Conservation (phyloP, 78 protist species). For the Emiliania huxleyi region DNA sequence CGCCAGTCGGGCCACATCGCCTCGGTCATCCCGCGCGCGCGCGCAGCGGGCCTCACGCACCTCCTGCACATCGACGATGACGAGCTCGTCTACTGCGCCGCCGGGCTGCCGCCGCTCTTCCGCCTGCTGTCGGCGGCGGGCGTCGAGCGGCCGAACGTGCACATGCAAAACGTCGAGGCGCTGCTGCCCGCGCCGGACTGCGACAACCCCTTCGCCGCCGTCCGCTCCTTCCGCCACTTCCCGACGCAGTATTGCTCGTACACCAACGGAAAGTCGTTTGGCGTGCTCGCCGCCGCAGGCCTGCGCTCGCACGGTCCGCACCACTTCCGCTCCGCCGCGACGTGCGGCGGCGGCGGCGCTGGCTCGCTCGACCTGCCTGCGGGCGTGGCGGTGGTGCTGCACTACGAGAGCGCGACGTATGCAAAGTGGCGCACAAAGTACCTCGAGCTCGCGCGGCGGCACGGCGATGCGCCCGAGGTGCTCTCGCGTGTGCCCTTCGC, state of each 20-base stretch:
- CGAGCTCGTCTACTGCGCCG: not conserved
- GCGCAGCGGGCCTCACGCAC: not conserved
- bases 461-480: not conserved
- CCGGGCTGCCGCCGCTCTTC: not conserved
- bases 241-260: not conserved
- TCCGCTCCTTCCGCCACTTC: not conserved
- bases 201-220: not conserved
- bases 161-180: not conserved
- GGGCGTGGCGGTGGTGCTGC: not conserved
- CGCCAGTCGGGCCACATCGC: not conserved
- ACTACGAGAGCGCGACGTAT: not conserved
- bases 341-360: not conserved
- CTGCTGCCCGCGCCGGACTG: not conserved
- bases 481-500: not conserved
- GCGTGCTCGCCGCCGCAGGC: not conserved
- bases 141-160: not conserved
- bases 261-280: not conserved
- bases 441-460: not conserved
- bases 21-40: not conserved
- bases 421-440: not conserved
- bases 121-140: not conserved
- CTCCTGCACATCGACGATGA: not conserved
- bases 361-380: not conserved
- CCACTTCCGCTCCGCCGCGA: not conserved
- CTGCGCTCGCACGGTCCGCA: slow-evolving; percentile 1